Evolutionary conservation across 331 rosid species (phyloP), one percentile per base, ranked within the genome.

Genomic region (Phaseolus coccineus): DNA sequence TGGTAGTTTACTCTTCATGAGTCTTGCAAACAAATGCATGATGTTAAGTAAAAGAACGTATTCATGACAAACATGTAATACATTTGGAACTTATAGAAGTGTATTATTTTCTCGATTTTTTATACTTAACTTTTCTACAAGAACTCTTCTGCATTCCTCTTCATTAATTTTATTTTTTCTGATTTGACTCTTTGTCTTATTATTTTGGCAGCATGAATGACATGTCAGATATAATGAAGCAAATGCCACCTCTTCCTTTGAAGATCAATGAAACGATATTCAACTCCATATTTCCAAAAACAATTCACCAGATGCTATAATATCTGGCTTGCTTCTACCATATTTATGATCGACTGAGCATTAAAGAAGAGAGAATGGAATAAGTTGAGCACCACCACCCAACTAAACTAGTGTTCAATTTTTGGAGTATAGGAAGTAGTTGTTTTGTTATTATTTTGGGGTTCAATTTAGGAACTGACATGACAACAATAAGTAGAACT

Each of bases 211-310:
- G 95, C 64, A 82, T 87, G 64, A 86, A 67, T 28, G 84, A 88
- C 71, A 61, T 75, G 70, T 90, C 93, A 10, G 91, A 90, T n/a
- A 83, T 81, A 61, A 88, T 87, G 94, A 87, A 84, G 86, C 88
- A 85, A 77, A 86, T 90, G 97, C 95, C 93, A 5, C 91, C 95
- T 6, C 87, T 90, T 80, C 90, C 89, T 0, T 90, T 85, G 80
- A 88, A 87, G 86, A 59, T 91, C 83, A 78, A 87, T 47, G 93
- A 88, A 44, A 89, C 83, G 58, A 81, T 87, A 19, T 90, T 87
- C 9, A 85, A 77, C 81, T 83, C 87, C 67, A 84, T 87, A 70
- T 87, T 89, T 61, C 87, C 87, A 9, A 83, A 48, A n/a, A 37
- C 86, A 4, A 79, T 76, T 71, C 80, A 78, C 66, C 83, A 77